Evolutionary conservation across 306 rosid genomes (phyloP).

Genomic region (Dalbergia cochinchinensis): DNA sequence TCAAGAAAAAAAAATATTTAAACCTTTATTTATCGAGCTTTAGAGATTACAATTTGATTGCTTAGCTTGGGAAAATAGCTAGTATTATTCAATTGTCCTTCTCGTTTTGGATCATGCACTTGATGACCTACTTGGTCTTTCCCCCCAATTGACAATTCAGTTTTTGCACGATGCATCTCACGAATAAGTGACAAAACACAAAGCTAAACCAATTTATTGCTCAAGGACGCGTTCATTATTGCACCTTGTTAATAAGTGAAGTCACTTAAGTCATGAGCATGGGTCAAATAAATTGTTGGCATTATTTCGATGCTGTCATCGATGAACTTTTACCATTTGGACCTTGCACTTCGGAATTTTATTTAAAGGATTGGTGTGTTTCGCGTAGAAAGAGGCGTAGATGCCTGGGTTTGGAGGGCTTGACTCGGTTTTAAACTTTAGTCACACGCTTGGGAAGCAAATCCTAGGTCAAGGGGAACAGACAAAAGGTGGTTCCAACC

Average conservation of each 20-base stretch:
- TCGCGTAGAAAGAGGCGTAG: conserved; percentile 60
- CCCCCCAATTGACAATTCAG: neutral
- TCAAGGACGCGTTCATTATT: conserved; percentile 12
- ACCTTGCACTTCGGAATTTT: neutral
- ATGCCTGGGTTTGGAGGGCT: conserved; percentile 57
- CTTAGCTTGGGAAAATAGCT: no score
- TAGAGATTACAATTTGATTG: no score
- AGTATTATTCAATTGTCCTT: neutral
- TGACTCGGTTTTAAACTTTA: conserved; percentile 52
- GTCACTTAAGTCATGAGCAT: neutral
- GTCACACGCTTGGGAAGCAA: conserved; percentile 69
- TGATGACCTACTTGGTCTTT: neutral
- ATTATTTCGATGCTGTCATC: neutral
- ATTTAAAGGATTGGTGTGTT: conserved; percentile 44
- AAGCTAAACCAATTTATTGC: conserved; percentile 32
- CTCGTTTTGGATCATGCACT: neutral
- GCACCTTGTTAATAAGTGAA: neutral
- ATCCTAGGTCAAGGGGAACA: conserved; percentile 66
- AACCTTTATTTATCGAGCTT: no score
- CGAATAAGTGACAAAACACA: conserved; percentile 9
- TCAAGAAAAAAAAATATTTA: no score
- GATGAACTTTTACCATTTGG: neutral
- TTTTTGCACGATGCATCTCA: neutral
- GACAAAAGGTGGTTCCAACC: conserved; percentile 74
- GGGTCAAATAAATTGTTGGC: neutral